Evolutionary conservation across 805 yeast species (phyloP), one percentile per base, ranked within the genome.

Genomic region (Candida tibetensis): DNA sequence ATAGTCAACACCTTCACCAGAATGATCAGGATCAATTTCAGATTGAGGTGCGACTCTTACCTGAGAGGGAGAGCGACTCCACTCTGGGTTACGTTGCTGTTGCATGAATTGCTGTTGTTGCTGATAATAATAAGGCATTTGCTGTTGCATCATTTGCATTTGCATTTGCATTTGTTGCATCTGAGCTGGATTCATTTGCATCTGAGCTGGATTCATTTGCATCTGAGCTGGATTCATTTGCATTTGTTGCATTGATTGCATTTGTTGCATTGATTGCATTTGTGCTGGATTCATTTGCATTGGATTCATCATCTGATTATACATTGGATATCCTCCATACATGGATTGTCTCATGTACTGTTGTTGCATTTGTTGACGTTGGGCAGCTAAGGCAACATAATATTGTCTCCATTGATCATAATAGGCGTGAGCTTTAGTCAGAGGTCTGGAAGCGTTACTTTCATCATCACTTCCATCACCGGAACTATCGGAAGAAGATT

Each of bases 381-480:
- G 49, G 23, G 48, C 41, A 22, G 49, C 41, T 34, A 62, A 40
- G 2, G 49, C 40, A 28, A 58, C 57, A 40, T 65, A 66, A 46
- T 66, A 66, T 35, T 57, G 61, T 31, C 57, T 59, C 70, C 71
- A 66, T 41, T 65, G 69, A 26, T 55, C 56, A 36, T 62, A 59
- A 40, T 60, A 59, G 6, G 66, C 64, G 39, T 62, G 64, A 25
- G 45, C 52, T 16, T 39, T 41, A 17, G 45, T 30, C 34, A 32
- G 41, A 8, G 44, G 34, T 16, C 29, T 31, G 21, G 37, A 15
- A 10, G 26, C 18, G 5, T 30, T 8, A 16, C 36, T 32, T 16
- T 36, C 36, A 13, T 36, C 45, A 17, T 32, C 37, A 19, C 35
- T 34, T 17, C 34, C 40, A 14, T 34, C 42, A 14, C 41, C 34